Base-by-base conservation (phyloP, 2,329 filamentous ascomycete species). In the Colletotrichum eremochloae region DNA sequence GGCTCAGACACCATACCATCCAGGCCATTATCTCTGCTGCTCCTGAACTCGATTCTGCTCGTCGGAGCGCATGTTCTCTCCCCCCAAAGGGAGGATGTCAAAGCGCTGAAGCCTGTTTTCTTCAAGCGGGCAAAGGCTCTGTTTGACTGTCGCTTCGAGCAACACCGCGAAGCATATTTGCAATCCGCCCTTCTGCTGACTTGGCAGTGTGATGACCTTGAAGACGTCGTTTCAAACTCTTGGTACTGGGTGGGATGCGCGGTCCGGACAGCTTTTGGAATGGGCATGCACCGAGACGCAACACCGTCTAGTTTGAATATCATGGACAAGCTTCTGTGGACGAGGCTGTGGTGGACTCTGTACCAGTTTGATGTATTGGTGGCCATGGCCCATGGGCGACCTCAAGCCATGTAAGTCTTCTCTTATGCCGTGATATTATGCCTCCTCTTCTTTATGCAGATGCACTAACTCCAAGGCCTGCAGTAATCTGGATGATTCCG, bases 121-220 rank as follows among this genome's bases (percentile, higher is more conserved):
- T 89, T 88, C 73, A 83, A 84, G 24, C 83, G 87, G 24, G 85
- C 86, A 18, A 89, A 89, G 75, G 82, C 83, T 71, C 78, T 89
- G 1, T 86, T 88, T 53, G 87, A 89, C 75, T 82, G 81, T 38
- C 84, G 87, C 7, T 84, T 87, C 46, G 87, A 89, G 74, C 83
- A 86, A 36, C 86, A 89, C 74, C 83, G 88, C 18, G 84, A 86
- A 72, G 82, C 84, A 42, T 81, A 89, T 62, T 82, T 89, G n/a
- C 88, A 89, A 76, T 85, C 85, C 4, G 86, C 87, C 2, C 78
- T 89, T 31, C 81, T 89, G 1, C 75, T 89, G 64, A 88, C 86
- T 2, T 89, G 87, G 88, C 85, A 88, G 74, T 85, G 86, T 1
- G 86, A 89, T 61, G 84, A 85, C 18, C 85, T 86, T 33, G 87